Evolutionary conservation across 192 early-diverging fungal genomes (phyloP).

Genomic region (Coemansia aciculifera): DNA sequence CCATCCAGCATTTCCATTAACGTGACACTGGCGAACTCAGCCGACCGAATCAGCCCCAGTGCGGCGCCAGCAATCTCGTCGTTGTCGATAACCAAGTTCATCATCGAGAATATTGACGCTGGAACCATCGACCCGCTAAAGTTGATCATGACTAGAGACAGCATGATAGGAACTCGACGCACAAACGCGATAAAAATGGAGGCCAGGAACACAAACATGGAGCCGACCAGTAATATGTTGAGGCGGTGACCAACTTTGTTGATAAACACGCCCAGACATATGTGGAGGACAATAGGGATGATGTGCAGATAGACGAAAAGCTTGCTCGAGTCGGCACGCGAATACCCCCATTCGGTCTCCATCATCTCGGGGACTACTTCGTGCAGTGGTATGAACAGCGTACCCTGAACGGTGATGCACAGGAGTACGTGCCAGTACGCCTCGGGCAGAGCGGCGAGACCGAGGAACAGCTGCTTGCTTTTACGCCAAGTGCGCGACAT

Average conservation of each 20-base stretch:
- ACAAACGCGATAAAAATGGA: constrained; percentile 45
- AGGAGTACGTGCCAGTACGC: constrained; percentile 53
- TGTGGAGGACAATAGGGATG: constrained; percentile 60
- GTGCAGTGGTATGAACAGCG: constrained; percentile 52
- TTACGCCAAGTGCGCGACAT: constrained; percentile 16
- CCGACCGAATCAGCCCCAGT: constrained; percentile 53
- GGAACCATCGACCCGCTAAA: constrained; percentile 46
- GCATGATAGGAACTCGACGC: constrained; percentile 33
- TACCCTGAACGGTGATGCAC: constrained; percentile 49
- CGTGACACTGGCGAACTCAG: constrained; percentile 53
- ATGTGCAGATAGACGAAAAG: constrained; percentile 56
- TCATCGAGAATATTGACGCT: constrained; percentile 47
- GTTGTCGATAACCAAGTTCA: constrained; percentile 54
- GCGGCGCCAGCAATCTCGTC: constrained; percentile 51
- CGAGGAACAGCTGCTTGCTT: constrained; percentile 42
- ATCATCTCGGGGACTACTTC: constrained; percentile 56
- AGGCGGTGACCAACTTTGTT: constrained; percentile 58
- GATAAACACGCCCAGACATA: constrained; percentile 59
- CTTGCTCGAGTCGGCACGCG: constrained; percentile 45
- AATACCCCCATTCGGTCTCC: constrained; percentile 52
- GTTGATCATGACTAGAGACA: constrained; percentile 45
- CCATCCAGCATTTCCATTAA: constrained; percentile 58
- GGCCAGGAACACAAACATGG: constrained; percentile 37
- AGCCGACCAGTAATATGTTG: constrained; percentile 46
- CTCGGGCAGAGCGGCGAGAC: constrained; percentile 44